Conservation (phyloP, 176 grass and related monocot species). For the Typha latifolia region DNA sequence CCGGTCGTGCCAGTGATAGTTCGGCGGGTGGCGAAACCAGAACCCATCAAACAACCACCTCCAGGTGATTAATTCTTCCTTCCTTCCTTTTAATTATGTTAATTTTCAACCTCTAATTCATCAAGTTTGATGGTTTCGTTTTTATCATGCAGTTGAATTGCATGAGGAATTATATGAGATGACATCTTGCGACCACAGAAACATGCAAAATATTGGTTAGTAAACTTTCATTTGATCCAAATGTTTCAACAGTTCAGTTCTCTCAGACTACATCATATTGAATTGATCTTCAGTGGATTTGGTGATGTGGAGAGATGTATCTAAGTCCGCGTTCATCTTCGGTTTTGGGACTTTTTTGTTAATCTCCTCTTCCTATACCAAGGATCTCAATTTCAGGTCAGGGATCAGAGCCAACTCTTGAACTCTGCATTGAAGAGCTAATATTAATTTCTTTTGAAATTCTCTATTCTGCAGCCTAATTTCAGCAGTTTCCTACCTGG, state of each 20-base stretch:
- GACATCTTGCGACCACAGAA: conserved; percentile 29
- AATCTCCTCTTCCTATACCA: conserved; percentile 72
- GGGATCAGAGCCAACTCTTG: not conserved
- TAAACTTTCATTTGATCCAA: not conserved
- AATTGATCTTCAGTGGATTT: conserved; percentile 57
- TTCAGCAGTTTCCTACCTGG: conserved; percentile 67
- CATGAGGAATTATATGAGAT: conserved; percentile 37
- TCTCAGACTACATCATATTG: not conserved
- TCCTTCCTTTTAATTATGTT: conserved; percentile 9
- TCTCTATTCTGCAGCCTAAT: conserved; percentile 45
- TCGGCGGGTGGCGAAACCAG: conserved; percentile 9
- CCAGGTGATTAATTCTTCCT: conserved; percentile 6
- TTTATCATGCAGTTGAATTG: conserved; percentile 36
- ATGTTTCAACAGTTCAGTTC: not conserved
- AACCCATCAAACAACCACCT: conserved; percentile 11
- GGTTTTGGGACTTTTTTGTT: conserved; percentile 83
- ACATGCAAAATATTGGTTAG: conserved; percentile 86
- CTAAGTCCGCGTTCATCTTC: conserved; percentile 84
- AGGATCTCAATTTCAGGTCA: conserved; percentile 84
- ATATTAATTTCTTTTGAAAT: not conserved
- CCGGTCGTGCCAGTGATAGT: conserved; percentile 10
- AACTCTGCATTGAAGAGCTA: not conserved
- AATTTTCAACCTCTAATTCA: not conserved
- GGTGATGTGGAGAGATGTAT: conserved; percentile 95
- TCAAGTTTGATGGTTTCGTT: conserved; percentile 4